A percentile compares a stretch with the other conserved stretches of the same genome.
Evolutionary conservation across 768 basidiomycete species (phyloP).

Genomic region (Boletus vinaceobasis): DNA sequence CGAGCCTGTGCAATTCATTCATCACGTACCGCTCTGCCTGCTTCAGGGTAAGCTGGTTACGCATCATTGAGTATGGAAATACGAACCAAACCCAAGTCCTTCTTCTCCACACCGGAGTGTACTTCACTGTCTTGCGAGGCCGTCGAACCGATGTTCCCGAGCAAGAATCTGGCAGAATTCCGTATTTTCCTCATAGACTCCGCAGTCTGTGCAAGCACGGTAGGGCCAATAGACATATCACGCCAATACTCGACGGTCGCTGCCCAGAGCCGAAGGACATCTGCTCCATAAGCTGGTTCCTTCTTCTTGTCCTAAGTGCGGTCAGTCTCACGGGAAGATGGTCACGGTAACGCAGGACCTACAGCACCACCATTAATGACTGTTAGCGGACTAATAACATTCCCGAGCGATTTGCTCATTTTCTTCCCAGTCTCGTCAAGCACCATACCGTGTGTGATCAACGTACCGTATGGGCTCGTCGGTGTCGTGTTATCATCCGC

Average conservation of each 20-base stretch:
- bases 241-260: constrained; percentile 87
- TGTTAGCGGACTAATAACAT: constrained; percentile 80
- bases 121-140: constrained; percentile 3
- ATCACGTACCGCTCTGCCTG: constrained; percentile 86
- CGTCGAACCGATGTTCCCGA: constrained; percentile 64
- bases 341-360: constrained; percentile 17
- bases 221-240: constrained; percentile 84
- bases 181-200: constrained; percentile 81
- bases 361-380: constrained; percentile 79
- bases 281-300: constrained; percentile 79
- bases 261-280: constrained; percentile 86
- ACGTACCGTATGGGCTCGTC: constrained; percentile 60
- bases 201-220: constrained; percentile 67
- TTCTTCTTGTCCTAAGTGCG: constrained; percentile 55
- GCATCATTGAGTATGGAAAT: background rate
- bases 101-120: constrained; percentile 16
- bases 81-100: constrained; percentile 65
- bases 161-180: constrained; percentile 80
- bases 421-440: constrained; percentile 84
- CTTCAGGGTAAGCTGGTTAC: constrained; percentile 5
- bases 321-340: background rate
- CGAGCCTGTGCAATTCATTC: constrained; percentile 75
- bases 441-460: constrained; percentile 97
- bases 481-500: constrained; percentile 16
- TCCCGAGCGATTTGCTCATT: constrained; percentile 98